phyloP scores from a whole-genome alignment of 1,139 yeast species.

The Candida sanyaensis region DNA sequence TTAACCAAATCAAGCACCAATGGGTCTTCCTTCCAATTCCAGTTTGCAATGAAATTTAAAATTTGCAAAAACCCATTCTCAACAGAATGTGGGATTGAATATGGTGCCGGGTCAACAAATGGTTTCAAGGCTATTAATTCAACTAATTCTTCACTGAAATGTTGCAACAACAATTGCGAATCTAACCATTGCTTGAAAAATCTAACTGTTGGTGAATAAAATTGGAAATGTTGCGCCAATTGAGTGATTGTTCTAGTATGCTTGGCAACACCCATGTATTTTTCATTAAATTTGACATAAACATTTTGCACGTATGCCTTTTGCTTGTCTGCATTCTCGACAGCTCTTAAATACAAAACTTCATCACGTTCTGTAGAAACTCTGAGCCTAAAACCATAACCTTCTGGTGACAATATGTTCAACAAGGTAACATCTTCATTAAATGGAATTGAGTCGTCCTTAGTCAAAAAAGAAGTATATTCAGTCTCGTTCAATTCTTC shows the following conservation, averaged over 20 bases:
- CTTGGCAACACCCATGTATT: slow-evolving; percentile 68
- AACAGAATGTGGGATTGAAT: slow-evolving; percentile 73
- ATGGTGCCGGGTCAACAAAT: slow-evolving; percentile 87
- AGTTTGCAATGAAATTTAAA: slow-evolving; percentile 66
- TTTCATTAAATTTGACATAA: slow-evolving; percentile 65
- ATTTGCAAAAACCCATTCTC: slow-evolving; percentile 80
- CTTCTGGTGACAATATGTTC: slow-evolving; percentile 79
- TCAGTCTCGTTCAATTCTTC: slow-evolving; percentile 56
- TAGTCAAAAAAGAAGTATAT: slow-evolving; percentile 58
- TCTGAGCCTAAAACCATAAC: slow-evolving; percentile 77
- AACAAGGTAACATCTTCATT: slow-evolving; percentile 59
- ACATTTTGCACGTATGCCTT: slow-evolving; percentile 61
- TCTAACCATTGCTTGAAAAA: slow-evolving; percentile 89
- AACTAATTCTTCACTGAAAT: slow-evolving; percentile 73
- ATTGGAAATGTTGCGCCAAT: slow-evolving; percentile 71
- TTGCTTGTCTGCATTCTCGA: slow-evolving; percentile 60
- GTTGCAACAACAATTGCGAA: slow-evolving; percentile 62
- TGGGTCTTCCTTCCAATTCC: slow-evolving; percentile 96
- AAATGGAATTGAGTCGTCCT: slow-evolving; percentile 69
- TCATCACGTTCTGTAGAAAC: slow-evolving; percentile 84
- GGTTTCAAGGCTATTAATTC: slow-evolving; percentile 83
- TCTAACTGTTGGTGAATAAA: slow-evolving; percentile 78
- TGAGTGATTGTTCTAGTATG: slow-evolving; percentile 80
- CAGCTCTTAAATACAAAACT: slow-evolving; percentile 67
- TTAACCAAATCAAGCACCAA: slow-evolving; percentile 73